phyloP scores from a whole-genome alignment of 306 rosid genomes.

The Ziziphus jujuba region DNA sequence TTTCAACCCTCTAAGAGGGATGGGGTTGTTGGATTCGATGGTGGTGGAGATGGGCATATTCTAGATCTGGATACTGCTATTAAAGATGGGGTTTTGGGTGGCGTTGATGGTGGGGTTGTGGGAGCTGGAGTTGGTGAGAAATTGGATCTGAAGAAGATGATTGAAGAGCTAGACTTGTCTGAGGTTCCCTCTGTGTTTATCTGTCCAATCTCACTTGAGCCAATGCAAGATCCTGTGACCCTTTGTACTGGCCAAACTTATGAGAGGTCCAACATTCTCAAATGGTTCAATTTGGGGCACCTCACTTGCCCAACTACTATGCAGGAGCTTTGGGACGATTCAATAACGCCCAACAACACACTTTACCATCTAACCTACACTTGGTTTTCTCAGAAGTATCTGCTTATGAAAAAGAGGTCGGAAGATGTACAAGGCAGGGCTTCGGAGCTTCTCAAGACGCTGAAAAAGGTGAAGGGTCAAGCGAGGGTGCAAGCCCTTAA shows the following conservation, averaged over 20 bases:
- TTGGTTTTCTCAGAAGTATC: constrained; percentile 75
- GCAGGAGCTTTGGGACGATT: constrained; percentile 90
- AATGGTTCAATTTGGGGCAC: constrained; percentile 74
- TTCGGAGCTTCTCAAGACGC: constrained; percentile 60
- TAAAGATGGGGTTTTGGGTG: constrained; percentile 68
- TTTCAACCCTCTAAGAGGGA: constrained; percentile 54
- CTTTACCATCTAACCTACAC: constrained; percentile 55
- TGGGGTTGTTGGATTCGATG: constrained; percentile 52
- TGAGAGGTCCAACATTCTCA: constrained; percentile 74
- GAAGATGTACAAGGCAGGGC: constrained; percentile 80
- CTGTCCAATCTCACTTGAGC: constrained; percentile 81
- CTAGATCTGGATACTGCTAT: constrained; percentile 83
- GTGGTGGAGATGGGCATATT: constrained; percentile 69
- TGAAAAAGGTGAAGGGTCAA: constrained; percentile 71
- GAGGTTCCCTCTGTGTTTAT: constrained; percentile 74
- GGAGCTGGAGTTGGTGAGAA: constrained; percentile 48
- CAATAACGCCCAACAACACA: constrained; percentile 64
- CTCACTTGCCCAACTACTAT: constrained; percentile 76
- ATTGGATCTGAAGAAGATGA: constrained; percentile 76
- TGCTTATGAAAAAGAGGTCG: constrained; percentile 66
- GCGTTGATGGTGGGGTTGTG: constrained; percentile 48
- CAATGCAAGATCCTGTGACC: constrained; percentile 87
- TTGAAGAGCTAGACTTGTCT: constrained; percentile 62
- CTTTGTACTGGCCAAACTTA: constrained; percentile 85
- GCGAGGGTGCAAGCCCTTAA: constrained; percentile 73